Base-by-base conservation (phyloP, 306 rosid species). In the Citrullus mucosospermus region DNA sequence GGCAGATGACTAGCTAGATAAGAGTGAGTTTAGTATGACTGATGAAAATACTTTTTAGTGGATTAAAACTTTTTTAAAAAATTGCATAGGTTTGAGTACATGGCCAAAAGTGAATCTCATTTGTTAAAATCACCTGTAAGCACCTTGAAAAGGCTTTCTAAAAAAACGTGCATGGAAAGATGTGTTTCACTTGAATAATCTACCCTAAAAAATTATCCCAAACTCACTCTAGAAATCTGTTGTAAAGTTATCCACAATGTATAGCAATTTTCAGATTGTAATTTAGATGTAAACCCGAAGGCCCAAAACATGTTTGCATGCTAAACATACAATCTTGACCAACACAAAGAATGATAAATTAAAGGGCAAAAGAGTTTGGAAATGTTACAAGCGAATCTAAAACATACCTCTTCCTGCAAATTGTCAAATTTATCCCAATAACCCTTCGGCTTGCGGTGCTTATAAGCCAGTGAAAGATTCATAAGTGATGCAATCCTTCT, bases 391-490 rank as follows among this genome's bases (percentile, higher is more conserved):
- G 9, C 43, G 1, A 48, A 72, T 43, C 56, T 46, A 54, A 48
- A 28, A 39, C 80, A 60, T 81, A 87, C 93, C 96, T 91, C 97
- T 57, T 86, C 85, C 81, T 89, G 88, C 88, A 90, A 59, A 82
- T 88, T 88, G 75, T 94, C 95, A 73, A 89, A 85, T 83, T 81
- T 86, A 82, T 93, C 98, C 98, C 96, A 91, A 82, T 87, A 93
- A 83, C 98, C 98, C 85, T 91, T 93, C 55, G 98, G 96, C 85
- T 91, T 93, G 61, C 98, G 91, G 81, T 88, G 81, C 82, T 93
- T 93, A 83, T 93, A 93, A 81, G 98, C 95, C 25, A 93, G 83
- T 63, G 96, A 86, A 25, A 93, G 98, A 81, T 91, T 88, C 98
- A 93, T 93, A 22, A 85, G 34, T 18, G 90, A 60, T 14, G 98